Conservation (phyloP, 306 rosid species). For the Oxytropis ochrocephala region DNA sequence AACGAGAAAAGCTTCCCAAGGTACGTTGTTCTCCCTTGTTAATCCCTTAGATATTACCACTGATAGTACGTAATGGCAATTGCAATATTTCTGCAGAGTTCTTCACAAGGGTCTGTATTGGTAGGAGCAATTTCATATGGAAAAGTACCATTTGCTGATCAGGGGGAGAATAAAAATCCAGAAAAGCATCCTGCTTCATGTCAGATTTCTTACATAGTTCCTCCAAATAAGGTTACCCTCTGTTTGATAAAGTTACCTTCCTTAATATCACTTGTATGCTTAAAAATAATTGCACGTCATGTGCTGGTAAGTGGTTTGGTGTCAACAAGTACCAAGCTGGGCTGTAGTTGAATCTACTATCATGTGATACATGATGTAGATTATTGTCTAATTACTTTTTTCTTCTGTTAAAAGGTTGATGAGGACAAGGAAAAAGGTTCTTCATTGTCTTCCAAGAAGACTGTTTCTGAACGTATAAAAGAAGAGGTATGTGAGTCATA, state of each 20-base stretch:
- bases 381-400: slow-evolving; percentile 1
- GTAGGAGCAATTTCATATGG: slow-evolving; percentile 87
- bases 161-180: slow-evolving; percentile 49
- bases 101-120: slow-evolving; percentile 75
- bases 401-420: slow-evolving; percentile 49
- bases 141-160: slow-evolving; percentile 42
- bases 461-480: slow-evolving; percentile 68
- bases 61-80: neutral
- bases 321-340: neutral
- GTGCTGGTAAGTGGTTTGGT: neutral
- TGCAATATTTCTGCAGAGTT: slow-evolving; percentile 44
- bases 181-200: slow-evolving; percentile 61
- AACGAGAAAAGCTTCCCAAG: slow-evolving; percentile 88
- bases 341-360: slow-evolving; percentile 10
- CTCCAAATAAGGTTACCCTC: slow-evolving; percentile 75
- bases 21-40: slow-evolving; percentile 30
- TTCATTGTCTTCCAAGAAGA: slow-evolving; percentile 45
- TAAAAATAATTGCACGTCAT: neutral
- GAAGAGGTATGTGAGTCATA: slow-evolving; percentile 64
- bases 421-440: slow-evolving; percentile 82
- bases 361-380: neutral
- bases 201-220: slow-evolving; percentile 67
- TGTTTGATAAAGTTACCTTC: slow-evolving; percentile 12
- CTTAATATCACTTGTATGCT: neutral
- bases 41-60: neutral